Percentiles rank a stretch among this genome's conserved stretches.
Conservation (phyloP, 495 filamentous ascomycete genomes). For the Penicillium antarcticum region DNA sequence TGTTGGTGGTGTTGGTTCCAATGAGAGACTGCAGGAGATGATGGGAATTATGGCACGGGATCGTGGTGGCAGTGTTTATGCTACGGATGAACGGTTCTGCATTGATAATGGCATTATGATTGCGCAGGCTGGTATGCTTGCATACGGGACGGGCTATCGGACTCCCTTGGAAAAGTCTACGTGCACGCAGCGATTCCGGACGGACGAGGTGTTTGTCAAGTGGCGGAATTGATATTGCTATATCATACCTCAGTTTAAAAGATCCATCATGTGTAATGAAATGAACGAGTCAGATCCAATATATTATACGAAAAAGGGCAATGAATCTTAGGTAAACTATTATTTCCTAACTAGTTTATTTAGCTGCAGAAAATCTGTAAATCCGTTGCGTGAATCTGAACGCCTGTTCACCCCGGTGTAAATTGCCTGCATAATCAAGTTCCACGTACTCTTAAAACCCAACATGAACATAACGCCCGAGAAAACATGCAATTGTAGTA, state of each 20-base stretch:
- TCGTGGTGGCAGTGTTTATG: constrained; percentile 84
- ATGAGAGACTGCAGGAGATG: constrained; percentile 95
- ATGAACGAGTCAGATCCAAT: constrained; percentile 2
- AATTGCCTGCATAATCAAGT: background rate
- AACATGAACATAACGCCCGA: constrained; percentile 1
- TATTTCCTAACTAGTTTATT: background rate
- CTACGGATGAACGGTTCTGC: constrained; percentile 95
- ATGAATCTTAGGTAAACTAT: constrained; percentile 3
- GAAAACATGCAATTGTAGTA: constrained; percentile 2
- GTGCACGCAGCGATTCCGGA: constrained; percentile 92
- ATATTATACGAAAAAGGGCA: constrained; percentile 1
- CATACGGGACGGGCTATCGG: constrained; percentile 72
- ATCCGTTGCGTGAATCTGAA: constrained; percentile 1
- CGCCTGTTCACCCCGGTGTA: background rate
- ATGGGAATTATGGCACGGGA: constrained; percentile 96
- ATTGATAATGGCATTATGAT: constrained; percentile 99
- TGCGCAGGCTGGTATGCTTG: constrained; percentile 88
- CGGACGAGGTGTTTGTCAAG: constrained; percentile 87
- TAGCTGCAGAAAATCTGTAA: background rate
- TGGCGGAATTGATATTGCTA: constrained; percentile 64
- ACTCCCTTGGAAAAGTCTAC: constrained; percentile 78
- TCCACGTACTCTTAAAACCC: background rate
- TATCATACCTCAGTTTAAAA: background rate
- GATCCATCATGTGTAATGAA: constrained; percentile 24
- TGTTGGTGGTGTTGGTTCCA: constrained; percentile 97